Evolutionary conservation across 2,329 filamentous ascomycete species (phyloP).

Genomic region (Reticulascus tulasneorum): DNA sequence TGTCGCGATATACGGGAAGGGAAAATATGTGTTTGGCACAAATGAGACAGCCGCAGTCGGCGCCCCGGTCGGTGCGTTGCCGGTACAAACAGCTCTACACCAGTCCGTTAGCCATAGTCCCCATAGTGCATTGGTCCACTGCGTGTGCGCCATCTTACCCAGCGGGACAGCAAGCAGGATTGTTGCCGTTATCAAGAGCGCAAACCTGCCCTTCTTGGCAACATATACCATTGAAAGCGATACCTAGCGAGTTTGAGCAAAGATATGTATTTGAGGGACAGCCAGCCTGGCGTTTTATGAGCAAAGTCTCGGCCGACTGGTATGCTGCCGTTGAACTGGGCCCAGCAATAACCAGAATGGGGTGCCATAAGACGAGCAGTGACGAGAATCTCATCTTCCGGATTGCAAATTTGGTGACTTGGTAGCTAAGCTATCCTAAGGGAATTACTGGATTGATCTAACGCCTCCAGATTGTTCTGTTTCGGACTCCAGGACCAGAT

Average conservation of each 20-base stretch:
- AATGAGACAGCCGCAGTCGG: conserved; percentile 39
- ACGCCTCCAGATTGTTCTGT: too few relatives aligned
- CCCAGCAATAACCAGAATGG: not conserved
- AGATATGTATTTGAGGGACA: conserved; percentile 48
- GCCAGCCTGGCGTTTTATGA: conserved; percentile 20
- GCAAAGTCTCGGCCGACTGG: not conserved
- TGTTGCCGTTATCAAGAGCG: conserved; percentile 42
- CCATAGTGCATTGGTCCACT: not conserved
- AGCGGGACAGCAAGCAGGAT: conserved; percentile 51
- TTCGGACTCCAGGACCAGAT: too few relatives aligned
- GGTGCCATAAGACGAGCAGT: not conserved
- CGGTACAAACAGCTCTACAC: conserved; percentile 51
- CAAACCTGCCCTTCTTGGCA: conserved; percentile 49
- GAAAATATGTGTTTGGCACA: conserved; percentile 55
- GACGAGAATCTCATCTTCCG: not conserved
- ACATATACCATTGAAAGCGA: conserved; percentile 44
- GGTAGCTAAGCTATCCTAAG: not conserved
- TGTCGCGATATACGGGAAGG: conserved; percentile 55
- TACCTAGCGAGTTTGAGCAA: conserved; percentile 43
- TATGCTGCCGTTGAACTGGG: conserved; percentile 2
- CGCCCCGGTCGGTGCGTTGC: conserved; percentile 42
- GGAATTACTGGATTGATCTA: not conserved
- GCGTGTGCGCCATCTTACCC: conserved; percentile 31
- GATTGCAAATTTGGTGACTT: not conserved
- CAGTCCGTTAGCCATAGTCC: conserved; percentile 8